phyloP scores from a whole-genome alignment of 192 early-diverging fungal genomes.

The Physocladia obscura region DNA sequence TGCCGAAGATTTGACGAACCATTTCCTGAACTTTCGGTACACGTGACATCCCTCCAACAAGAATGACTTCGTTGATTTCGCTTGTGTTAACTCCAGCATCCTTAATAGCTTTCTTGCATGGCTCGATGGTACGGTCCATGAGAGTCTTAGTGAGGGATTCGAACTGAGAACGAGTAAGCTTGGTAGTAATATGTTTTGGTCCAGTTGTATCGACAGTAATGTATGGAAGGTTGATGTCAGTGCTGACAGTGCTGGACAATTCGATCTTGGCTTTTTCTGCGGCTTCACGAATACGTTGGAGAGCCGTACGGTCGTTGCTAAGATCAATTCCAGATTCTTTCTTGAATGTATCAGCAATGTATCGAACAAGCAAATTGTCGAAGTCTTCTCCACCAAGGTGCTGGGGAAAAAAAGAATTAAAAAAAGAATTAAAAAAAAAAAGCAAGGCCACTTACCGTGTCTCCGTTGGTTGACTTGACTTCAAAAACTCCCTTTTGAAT shows the following conservation, averaged over 20 bases:
- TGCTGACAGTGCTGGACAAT: slow-evolving; percentile 89
- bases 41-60: slow-evolving; percentile 98
- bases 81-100: slow-evolving; percentile 81
- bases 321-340: slow-evolving; percentile 88
- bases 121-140: slow-evolving; percentile 84
- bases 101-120: slow-evolving; percentile 95
- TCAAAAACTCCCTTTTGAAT: slow-evolving; percentile 98
- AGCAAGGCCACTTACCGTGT: slow-evolving; percentile 58
- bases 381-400: slow-evolving; percentile 69
- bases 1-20: slow-evolving; percentile 85
- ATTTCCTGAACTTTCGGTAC: slow-evolving; percentile 95
- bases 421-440: slow-evolving; percentile 60
- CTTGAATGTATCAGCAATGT: slow-evolving; percentile 86
- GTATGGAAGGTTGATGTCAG: slow-evolving; percentile 95
- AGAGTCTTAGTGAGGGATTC: slow-evolving; percentile 80
- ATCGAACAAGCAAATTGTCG: slow-evolving; percentile 68
- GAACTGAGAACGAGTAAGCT: slow-evolving; percentile 86
- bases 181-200: slow-evolving; percentile 97
- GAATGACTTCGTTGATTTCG: slow-evolving; percentile 91
- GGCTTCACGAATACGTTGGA: slow-evolving; percentile 96
- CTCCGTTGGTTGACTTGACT: slow-evolving; percentile 97
- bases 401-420: slow-evolving; percentile 25
- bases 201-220: slow-evolving; percentile 87
- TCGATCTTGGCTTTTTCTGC: slow-evolving; percentile 99
- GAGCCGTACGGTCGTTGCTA: slow-evolving; percentile 85